Percentiles rank a stretch among this genome's conserved stretches.
Conservation (phyloP, 2,329 filamentous ascomycete species). For the Hysterium pulicare region DNA sequence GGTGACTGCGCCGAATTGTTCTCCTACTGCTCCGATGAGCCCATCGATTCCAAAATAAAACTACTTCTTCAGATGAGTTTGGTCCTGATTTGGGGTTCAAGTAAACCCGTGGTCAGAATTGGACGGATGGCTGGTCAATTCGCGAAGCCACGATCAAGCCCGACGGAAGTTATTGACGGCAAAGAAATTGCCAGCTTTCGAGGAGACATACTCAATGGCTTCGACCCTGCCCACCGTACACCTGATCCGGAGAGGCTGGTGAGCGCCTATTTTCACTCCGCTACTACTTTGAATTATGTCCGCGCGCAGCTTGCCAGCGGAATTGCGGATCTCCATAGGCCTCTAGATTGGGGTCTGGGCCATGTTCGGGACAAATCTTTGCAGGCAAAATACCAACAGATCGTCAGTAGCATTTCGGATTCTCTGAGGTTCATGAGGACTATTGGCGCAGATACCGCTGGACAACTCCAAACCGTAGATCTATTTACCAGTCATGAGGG, state of each 20-base stretch:
- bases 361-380: constrained; percentile 82
- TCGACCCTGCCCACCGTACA: constrained; percentile 67
- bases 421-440: constrained; percentile 92
- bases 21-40: constrained; percentile 85
- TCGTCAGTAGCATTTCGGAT: constrained; percentile 83
- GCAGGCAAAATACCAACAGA: constrained; percentile 79
- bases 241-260: constrained; percentile 83
- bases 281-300: constrained; percentile 91
- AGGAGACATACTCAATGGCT: constrained; percentile 94
- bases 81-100: constrained; percentile 84
- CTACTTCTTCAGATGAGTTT: constrained; percentile 95
- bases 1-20: constrained; percentile 97
- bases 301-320: constrained; percentile 79
- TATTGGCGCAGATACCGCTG: constrained; percentile 81
- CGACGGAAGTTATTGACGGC: constrained; percentile 77
- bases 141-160: constrained; percentile 88
- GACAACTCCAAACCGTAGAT: constrained; percentile 85
- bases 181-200: constrained; percentile 84
- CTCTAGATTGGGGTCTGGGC: constrained; percentile 90
- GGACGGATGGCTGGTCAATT: constrained; percentile 97
- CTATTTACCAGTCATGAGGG: constrained; percentile 96
- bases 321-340: constrained; percentile 89
- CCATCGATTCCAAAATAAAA: constrained; percentile 96
- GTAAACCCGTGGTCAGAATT: constrained; percentile 84
- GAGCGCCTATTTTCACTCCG: constrained; percentile 91